Conservation (phyloP, 768 basidiomycete genomes). For the Strobilomyces dryophilus region DNA sequence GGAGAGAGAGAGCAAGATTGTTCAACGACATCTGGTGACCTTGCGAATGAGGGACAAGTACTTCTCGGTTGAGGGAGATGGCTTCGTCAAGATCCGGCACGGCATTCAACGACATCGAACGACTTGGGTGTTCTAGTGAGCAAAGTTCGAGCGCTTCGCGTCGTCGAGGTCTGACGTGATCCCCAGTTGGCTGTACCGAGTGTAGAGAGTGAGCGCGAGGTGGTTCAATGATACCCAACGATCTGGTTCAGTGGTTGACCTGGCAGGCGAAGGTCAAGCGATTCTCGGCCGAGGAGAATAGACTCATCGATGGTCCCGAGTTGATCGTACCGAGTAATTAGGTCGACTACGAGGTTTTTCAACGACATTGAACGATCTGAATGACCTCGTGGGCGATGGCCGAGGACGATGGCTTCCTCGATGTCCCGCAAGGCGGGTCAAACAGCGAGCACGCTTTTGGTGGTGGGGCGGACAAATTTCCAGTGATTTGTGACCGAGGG, state of each 20-base stretch:
- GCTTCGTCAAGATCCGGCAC: background rate
- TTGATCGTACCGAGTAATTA: background rate
- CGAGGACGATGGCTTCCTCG: background rate
- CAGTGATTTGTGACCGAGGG: background rate
- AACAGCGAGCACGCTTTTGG: background rate
- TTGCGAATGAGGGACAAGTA: background rate
- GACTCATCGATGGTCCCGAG: background rate
- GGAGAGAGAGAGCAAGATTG: background rate
- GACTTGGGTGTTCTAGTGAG: background rate
- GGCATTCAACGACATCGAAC: background rate
- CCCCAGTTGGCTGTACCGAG: background rate
- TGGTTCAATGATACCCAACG: background rate
- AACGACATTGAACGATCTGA: background rate
- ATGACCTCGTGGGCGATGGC: background rate
- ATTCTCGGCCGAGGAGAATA: background rate
- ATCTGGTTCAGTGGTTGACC: background rate
- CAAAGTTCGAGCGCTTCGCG: background rate
- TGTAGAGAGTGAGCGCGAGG: background rate
- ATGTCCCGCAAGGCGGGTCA: background rate
- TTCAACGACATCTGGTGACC: background rate
- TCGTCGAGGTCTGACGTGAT: background rate
- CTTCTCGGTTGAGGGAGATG: background rate
- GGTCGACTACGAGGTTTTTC: background rate
- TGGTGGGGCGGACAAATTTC: background rate
- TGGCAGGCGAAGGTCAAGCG: background rate